Conservation (phyloP, 225 moss, liverwort and hornwort genomes). For the Sphagnum tenellum region DNA sequence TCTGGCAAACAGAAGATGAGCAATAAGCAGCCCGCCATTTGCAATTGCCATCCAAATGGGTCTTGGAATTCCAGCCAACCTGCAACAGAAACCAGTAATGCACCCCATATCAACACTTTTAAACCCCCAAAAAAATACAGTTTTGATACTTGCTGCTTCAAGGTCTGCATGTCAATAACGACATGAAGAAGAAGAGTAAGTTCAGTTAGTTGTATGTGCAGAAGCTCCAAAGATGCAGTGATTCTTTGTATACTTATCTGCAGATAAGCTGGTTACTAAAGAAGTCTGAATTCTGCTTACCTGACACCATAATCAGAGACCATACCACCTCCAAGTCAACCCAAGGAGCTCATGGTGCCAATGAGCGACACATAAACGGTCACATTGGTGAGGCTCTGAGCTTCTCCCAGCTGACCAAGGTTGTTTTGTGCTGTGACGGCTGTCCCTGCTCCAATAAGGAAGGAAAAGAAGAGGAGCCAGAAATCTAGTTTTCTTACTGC, state of each 20-base stretch:
- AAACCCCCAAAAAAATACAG: too few relatives aligned
- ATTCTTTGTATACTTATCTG: too few relatives aligned
- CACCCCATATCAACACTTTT: too few relatives aligned
- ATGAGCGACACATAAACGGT: slow-evolving; percentile 9
- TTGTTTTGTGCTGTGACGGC: slow-evolving; percentile 9
- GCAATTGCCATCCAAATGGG: slow-evolving; percentile 10
- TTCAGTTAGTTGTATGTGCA: too few relatives aligned
- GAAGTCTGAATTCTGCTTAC: neutral
- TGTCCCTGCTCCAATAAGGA: slow-evolving; percentile 8
- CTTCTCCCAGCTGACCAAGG: slow-evolving; percentile 13
- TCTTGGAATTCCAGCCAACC: slow-evolving; percentile 9
- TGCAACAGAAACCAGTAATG: neutral
- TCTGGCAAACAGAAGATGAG: slow-evolving; percentile 8
- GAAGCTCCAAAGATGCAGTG: too few relatives aligned
- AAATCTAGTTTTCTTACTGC: slow-evolving; percentile 2
- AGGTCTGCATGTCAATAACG: too few relatives aligned
- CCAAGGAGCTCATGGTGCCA: slow-evolving; percentile 7
- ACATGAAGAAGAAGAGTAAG: too few relatives aligned
- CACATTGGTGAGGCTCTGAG: slow-evolving; percentile 4
- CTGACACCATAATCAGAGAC: slow-evolving; percentile 4
- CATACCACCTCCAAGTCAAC: slow-evolving; percentile 2
- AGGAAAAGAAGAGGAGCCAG: slow-evolving; percentile 9
- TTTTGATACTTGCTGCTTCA: too few relatives aligned
- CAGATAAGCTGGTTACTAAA: too few relatives aligned
- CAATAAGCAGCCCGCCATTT: slow-evolving; percentile 1